Base-by-base conservation (phyloP, 768 basidiomycete genomes). In the Mycena amicta region DNA sequence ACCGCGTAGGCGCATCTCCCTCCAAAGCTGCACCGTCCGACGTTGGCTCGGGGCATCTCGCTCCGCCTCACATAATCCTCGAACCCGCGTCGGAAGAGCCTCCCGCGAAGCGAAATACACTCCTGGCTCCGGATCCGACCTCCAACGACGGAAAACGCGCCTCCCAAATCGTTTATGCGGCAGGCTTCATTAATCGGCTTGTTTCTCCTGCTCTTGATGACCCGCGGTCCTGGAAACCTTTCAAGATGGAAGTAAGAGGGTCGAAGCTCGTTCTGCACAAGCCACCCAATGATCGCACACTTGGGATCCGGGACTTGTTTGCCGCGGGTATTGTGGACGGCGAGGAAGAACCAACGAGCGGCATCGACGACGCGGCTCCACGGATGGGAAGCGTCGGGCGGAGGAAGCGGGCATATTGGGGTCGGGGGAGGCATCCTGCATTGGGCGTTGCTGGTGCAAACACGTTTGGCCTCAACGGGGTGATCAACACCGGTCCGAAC, bases 221-320 rank as follows among this genome's bases (percentile, higher is more conserved):
- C 55, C 57, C 61, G 22, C 57, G 57, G 64, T 85, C 85, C 0
- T 95, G 93, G 93, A 95, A 94, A 69, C 84, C 90, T 4, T 92
- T 83, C 76, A 93, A 94, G 70, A 80, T 89, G 45, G 88, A 92
- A 64, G 74, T 95, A 26, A 89, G 91, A 67, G 93, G 93, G 5
- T 84, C 88, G 13, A 95, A 95, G 70, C 66, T 95, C 50, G 88
- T 90, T 70, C 90, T 95, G 67, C 93, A 90, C 70, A 95, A 95
- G 66, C 85, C 91, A 0, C 91, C 93, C 0, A 77, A 80, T 27
- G 93, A 95, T 62, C 77, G 86, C 55, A 75, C 72, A 23, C 73
- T 77, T 2, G 87, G 79, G 0, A 79, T 93, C 52, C 90, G 87
- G 68, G 86, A 88, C 6, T 73, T 93, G 25, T 95, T 95, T 66